Evolutionary conservation across 148 eudicot species (phyloP), one percentile per base, ranked within the genome.

Genomic region (Rhododendron ferrugineum): DNA sequence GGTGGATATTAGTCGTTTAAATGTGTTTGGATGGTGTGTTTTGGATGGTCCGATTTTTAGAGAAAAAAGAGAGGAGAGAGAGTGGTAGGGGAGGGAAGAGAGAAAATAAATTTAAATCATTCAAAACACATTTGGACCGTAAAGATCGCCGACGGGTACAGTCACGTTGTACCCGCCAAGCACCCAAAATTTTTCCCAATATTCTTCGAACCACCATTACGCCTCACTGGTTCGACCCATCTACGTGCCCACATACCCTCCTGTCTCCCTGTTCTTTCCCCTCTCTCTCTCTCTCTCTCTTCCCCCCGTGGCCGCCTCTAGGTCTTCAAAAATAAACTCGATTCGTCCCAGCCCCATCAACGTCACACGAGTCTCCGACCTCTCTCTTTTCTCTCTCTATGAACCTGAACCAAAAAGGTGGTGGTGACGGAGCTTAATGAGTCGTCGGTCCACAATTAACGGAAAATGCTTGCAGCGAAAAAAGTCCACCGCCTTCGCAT

Each of bases 381-480:
- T 22, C 47, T 47, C 54, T 11, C 50, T 49, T 23, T 3, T 3
- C 28, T 73, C 37, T 36, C 20, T 46, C 11, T 37, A 46, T 78
- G 75, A 49, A 20, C 2, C 56, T 9, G 26, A 36, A 20, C 11
- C 36, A 26, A 2, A n/a, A 60, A 30, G 82, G 56, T 20, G 76
- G 74, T 28, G 52, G 82, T 54, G 78, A 52, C 77, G 34, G 84
- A 64, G 77, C 16, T 58, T 66, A 60, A 77, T 78, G 82, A 58
- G 44, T 52, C 75, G 47, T 78, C 18, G 58, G 28, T 76, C 28
- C 82, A 9, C 26, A 4, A 52, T 3, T 18, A 1, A 8, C 52
- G 47, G 86, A 84, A 77, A 30, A 84, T 84, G 86, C 30, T 84
- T 7, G 82, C 56, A 77, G 78, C 36, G 20, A 78, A 74, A 50